Conservation (phyloP, 1,139 yeast genomes). For the Pichia sp. region DNA sequence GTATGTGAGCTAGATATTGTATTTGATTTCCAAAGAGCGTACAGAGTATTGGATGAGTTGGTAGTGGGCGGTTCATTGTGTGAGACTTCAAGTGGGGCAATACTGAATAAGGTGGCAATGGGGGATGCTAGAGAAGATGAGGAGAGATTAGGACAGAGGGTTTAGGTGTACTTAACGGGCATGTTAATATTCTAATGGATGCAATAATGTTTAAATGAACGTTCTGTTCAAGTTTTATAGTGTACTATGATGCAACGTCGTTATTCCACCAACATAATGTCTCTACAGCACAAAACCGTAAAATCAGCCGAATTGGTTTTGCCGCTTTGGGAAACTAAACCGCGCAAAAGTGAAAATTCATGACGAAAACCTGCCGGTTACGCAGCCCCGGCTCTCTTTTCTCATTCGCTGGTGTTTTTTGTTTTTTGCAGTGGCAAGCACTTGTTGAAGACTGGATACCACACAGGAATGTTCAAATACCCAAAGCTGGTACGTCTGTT, state of each 20-base stretch:
- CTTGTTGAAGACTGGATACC: background rate
- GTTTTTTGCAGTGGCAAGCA: background rate
- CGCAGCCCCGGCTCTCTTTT: background rate
- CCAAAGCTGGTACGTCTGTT: background rate
- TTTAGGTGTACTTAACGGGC: too few species aligned
- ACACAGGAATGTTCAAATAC: too few species aligned
- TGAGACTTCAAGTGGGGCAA: slow-evolving; percentile 78
- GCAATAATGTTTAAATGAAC: too few species aligned
- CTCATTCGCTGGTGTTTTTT: background rate
- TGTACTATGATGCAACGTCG: too few species aligned
- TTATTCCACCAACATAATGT: background rate
- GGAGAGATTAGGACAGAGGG: slow-evolving; percentile 35
- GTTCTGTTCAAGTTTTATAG: too few species aligned
- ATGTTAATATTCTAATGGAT: too few species aligned
- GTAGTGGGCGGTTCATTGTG: slow-evolving; percentile 76
- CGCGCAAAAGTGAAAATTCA: background rate
- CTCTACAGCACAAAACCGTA: too few species aligned
- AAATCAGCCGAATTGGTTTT: background rate
- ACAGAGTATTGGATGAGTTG: slow-evolving; percentile 84
- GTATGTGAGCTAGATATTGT: slow-evolving; percentile 92
- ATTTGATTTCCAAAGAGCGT: slow-evolving; percentile 90
- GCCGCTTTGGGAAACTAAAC: background rate
- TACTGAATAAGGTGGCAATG: slow-evolving; percentile 65
- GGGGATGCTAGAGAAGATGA: slow-evolving; percentile 72
- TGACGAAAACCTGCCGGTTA: background rate